Conservation (phyloP, 805 yeast species). For the Candida silvicultrix region DNA sequence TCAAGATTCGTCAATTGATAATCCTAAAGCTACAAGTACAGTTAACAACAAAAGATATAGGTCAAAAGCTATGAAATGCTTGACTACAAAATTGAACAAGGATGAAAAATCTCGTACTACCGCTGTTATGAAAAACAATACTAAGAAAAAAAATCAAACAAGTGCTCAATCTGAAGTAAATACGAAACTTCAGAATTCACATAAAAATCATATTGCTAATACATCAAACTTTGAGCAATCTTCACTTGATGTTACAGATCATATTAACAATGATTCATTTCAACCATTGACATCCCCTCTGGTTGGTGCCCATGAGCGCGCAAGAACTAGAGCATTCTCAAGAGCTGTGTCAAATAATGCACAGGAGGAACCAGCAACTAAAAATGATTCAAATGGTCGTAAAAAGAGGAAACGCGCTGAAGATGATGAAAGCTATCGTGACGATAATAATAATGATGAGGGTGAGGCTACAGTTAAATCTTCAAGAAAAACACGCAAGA, state of each 20-base stretch:
- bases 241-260: conserved; percentile 6
- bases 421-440: conserved; percentile 15
- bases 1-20: not conserved
- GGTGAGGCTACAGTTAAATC: conserved; percentile 9
- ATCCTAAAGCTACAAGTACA: not conserved
- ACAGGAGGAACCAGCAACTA: not conserved
- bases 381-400: not conserved
- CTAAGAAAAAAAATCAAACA: not conserved
- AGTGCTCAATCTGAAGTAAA: not conserved
- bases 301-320: conserved; percentile 10
- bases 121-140: not conserved
- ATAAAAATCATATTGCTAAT: not conserved
- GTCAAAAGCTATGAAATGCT: conserved; percentile 7
- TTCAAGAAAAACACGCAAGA: not conserved
- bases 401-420: conserved; percentile 20
- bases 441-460: conserved; percentile 9
- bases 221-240: not conserved
- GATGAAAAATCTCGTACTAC: not conserved
- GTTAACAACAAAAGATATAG: not conserved
- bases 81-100: not conserved
- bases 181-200: not conserved
- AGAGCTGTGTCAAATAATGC: not conserved
- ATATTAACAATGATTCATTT: not conserved
- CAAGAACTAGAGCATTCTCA: conserved; percentile 9
- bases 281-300: conserved; percentile 9